phyloP scores from a whole-genome alignment of 129 eudicot genomes.

The sunflower (Helianthus annuus) region HanXRQr2.0-SUNRISE NC_035433.2:57582365-57582864 shows the following conservation, averaged over 20 bases:
- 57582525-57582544: not conserved
- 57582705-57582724: conserved; percentile 84
- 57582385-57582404: conserved; percentile 77
- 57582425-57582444: conserved; percentile 93
- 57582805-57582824: conserved; percentile 77
- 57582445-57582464: conserved; percentile 96
- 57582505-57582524: conserved; percentile 47
- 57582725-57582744: conserved; percentile 87
- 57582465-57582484: conserved; percentile 83
- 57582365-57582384: conserved; percentile 54
- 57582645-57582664: conserved; percentile 78
- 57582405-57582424: conserved; percentile 70
- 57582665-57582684: conserved; percentile 61
- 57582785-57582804: conserved; percentile 75
- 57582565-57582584: conserved; percentile 20
- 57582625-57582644: conserved; percentile 65
- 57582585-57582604: conserved; percentile 39
- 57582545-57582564: conserved; percentile 10
- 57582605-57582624: conserved; percentile 95
- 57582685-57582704: conserved; percentile 91
- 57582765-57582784: conserved; percentile 61
- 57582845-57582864: conserved; percentile 46
- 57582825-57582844: conserved; percentile 69
- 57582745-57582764: conserved; percentile 78
- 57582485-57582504: conserved; percentile 80